Evolutionary conservation across 768 basidiomycete species (phyloP).

Genomic region (Hebeloma cylindrosporum): DNA sequence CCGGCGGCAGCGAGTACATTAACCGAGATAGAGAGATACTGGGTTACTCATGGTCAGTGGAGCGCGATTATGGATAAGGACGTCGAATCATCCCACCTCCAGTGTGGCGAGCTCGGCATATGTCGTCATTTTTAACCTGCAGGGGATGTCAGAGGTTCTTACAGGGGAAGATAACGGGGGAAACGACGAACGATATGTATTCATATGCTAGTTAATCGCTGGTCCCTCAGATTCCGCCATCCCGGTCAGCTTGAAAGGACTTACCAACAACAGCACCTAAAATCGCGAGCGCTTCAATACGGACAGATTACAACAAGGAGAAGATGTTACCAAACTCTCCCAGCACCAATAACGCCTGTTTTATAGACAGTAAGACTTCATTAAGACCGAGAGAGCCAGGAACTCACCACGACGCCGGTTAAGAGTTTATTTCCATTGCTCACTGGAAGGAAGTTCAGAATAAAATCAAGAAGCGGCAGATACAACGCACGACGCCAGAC

Average conservation of each 20-base stretch:
- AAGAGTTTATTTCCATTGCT: constrained; percentile 25
- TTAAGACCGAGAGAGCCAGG: not conserved
- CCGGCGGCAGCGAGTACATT: constrained; percentile 43
- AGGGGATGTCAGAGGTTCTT: not conserved
- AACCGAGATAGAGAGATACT: constrained; percentile 41
- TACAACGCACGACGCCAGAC: constrained; percentile 28
- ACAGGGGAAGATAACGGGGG: not conserved
- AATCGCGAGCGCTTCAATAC: too few species aligned
- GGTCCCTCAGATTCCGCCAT: not conserved
- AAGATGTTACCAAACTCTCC: constrained; percentile 29
- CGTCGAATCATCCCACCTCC: constrained; percentile 28
- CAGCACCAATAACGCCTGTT: constrained; percentile 22
- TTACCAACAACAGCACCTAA: constrained; percentile 25
- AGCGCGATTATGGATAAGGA: too few species aligned
- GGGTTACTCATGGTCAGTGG: not conserved
- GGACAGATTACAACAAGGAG: too few species aligned
- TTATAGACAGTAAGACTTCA: too few species aligned
- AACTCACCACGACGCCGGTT: constrained; percentile 18
- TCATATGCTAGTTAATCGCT: constrained; percentile 32
- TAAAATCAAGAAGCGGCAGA: not conserved
- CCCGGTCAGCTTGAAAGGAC: not conserved
- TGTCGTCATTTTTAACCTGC: constrained; percentile 34
- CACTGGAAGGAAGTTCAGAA: constrained; percentile 19
- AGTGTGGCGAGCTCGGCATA: constrained; percentile 35
- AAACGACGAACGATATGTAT: constrained; percentile 35